phyloP scores from a whole-genome alignment of 345 rosid genomes.

The Abelmoschus esculentus region DNA sequence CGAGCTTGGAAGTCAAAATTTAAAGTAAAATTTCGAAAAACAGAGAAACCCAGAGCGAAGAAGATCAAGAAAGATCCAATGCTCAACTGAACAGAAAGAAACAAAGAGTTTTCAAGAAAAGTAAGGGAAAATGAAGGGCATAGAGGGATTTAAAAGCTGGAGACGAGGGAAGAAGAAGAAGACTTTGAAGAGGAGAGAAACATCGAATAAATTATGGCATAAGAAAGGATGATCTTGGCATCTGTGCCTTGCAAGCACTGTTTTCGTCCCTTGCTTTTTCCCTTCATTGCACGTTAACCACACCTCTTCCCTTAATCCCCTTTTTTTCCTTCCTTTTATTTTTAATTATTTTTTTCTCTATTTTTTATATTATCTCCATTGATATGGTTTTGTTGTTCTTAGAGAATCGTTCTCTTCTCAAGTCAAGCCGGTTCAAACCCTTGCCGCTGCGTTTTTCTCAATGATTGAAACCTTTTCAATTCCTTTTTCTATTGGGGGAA shows the following conservation, averaged over 20 bases:
- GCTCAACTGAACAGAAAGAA: not conserved
- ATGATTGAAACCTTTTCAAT: not conserved
- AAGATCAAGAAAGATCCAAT: not conserved
- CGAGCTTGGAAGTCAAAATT: not conserved
- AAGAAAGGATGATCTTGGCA: conserved; percentile 33
- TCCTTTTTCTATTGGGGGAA: not conserved
- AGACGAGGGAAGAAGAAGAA: conserved; percentile 3
- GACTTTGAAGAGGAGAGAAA: conserved; percentile 4
- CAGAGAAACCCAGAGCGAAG: not conserved
- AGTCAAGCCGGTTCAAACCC: not conserved
- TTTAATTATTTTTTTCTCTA: not conserved
- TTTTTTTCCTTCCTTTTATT: not conserved
- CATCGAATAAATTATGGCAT: conserved; percentile 45
- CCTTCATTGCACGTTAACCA: conserved; percentile 59
- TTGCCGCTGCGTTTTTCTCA: not conserved
- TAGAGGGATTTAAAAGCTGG: conserved; percentile 8
- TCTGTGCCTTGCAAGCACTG: conserved; percentile 43
- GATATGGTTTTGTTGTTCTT: not conserved
- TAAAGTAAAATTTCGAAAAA: not conserved
- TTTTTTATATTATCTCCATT: not conserved
- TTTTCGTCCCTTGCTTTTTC: conserved; percentile 29
- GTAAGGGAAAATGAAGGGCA: not conserved
- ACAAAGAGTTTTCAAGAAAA: not conserved
- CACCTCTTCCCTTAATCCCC: conserved; percentile 15
- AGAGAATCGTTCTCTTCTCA: not conserved